Conservation (phyloP, 2,329 filamentous ascomycete genomes). For the Pleurostoma richardsiae region DNA sequence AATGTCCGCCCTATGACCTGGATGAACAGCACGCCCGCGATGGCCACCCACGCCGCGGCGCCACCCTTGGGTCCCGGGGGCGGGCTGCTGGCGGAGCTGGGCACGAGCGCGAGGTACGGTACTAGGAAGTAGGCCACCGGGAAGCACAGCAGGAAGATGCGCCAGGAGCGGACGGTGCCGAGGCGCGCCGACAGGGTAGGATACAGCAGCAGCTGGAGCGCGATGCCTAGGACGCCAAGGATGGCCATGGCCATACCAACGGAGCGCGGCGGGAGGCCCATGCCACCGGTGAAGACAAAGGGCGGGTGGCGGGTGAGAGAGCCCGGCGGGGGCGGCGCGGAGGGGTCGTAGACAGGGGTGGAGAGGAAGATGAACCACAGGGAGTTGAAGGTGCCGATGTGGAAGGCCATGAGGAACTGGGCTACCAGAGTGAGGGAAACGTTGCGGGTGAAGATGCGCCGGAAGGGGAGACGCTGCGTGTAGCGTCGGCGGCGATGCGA, state of each 20-base stretch:
- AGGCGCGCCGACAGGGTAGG: constrained; percentile 60
- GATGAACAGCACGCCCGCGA: constrained; percentile 55
- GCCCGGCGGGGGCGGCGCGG: constrained; percentile 18
- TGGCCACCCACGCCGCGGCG: constrained; percentile 56
- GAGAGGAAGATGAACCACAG: constrained; percentile 75
- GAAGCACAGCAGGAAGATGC: constrained; percentile 64
- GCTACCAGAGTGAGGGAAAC: constrained; percentile 52
- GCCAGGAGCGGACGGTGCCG: constrained; percentile 65
- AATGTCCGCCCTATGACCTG: constrained; percentile 67
- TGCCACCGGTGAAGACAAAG: constrained; percentile 66
- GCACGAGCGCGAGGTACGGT: constrained; percentile 67
- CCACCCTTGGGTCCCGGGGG: constrained; percentile 49
- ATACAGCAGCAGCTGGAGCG: constrained; percentile 67
- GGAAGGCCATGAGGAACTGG: constrained; percentile 66
- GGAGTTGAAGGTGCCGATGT: constrained; percentile 71
- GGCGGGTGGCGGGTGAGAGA: constrained; percentile 35
- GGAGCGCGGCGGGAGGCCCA: constrained; percentile 65
- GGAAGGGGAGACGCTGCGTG: constrained; percentile 44
- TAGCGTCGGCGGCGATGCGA: constrained; percentile 26
- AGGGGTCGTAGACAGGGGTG: constrained; percentile 54
- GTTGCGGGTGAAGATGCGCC: constrained; percentile 50
- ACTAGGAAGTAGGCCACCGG: constrained; percentile 64
- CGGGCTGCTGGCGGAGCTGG: constrained; percentile 40
- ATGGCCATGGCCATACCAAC: constrained; percentile 77
- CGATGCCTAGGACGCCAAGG: constrained; percentile 70